Percentiles rank a stretch among this genome's conserved stretches.
Conservation (phyloP, 2,329 filamentous ascomycete species). For the Diaporthe caulivora region DNA sequence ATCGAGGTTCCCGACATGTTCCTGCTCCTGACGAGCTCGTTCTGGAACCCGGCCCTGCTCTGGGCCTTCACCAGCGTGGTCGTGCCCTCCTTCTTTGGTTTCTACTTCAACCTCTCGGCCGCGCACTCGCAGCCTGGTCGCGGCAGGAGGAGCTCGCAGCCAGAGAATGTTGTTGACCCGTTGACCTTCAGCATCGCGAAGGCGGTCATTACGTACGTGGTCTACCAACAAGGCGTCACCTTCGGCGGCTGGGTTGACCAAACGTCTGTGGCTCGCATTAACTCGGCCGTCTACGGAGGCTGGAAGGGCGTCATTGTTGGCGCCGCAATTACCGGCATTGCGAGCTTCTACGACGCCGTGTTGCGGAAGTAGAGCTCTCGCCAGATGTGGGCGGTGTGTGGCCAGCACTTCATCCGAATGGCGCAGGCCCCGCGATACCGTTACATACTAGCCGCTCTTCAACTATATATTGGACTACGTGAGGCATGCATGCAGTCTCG, state of each 20-base stretch:
- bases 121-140: constrained; percentile 57
- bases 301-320: constrained; percentile 78
- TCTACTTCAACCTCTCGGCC: constrained; percentile 89
- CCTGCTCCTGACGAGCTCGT: constrained; percentile 77
- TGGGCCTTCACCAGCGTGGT: constrained; percentile 82
- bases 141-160: constrained; percentile 55
- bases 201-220: constrained; percentile 82
- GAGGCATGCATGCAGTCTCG: constrained; percentile 10
- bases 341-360: constrained; percentile 83
- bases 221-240: constrained; percentile 78
- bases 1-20: constrained; percentile 86
- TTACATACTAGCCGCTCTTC: neutral
- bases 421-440: neutral
- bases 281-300: constrained; percentile 76
- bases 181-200: constrained; percentile 92
- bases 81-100: constrained; percentile 79
- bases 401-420: neutral
- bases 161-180: constrained; percentile 80
- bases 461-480: neutral
- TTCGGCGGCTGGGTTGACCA: constrained; percentile 73
- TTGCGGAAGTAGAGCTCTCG: constrained; percentile 70
- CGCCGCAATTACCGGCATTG: constrained; percentile 74
- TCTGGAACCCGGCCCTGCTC: constrained; percentile 85
- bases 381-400: neutral
- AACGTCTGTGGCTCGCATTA: constrained; percentile 72